phyloP scores from a whole-genome alignment of 345 rosid genomes.

The Syzygium jambos region DNA sequence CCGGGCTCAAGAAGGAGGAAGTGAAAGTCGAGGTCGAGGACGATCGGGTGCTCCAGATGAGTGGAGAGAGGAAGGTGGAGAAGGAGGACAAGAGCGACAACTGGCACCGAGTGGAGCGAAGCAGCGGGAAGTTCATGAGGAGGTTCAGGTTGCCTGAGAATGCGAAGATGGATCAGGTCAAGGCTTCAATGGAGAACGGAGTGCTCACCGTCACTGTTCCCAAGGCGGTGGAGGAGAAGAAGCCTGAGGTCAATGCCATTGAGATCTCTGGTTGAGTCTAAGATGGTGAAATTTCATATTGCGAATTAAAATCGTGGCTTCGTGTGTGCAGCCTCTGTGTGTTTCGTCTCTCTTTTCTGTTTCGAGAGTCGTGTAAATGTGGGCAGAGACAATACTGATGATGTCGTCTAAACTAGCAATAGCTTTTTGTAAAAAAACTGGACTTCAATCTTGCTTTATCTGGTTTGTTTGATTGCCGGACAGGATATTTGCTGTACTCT shows the following conservation, averaged over 20 bases:
- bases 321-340: too few species aligned
- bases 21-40: constrained; percentile 14
- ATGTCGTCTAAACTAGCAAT: too few species aligned
- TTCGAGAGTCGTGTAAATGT: too few species aligned
- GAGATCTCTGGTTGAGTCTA: constrained; percentile 3
- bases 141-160: constrained; percentile 14
- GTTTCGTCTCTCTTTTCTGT: not conserved
- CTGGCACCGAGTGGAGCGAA: constrained; percentile 17
- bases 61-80: constrained; percentile 16
- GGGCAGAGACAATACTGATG: not conserved
- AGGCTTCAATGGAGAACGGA: constrained; percentile 14
- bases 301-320: too few species aligned
- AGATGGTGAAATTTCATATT: not conserved
- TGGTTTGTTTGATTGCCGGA: not conserved
- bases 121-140: constrained; percentile 18
- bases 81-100: constrained; percentile 19
- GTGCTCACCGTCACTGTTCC: constrained; percentile 17
- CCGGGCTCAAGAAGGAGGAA: constrained; percentile 17
- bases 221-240: constrained; percentile 8
- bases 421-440: too few species aligned
- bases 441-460: too few species aligned
- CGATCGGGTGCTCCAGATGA: constrained; percentile 15
- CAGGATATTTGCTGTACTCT: not conserved
- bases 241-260: not conserved
- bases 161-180: constrained; percentile 9